Evolutionary conservation across 805 yeast genomes (phyloP).

Genomic region (Priceomyces carsonii): DNA sequence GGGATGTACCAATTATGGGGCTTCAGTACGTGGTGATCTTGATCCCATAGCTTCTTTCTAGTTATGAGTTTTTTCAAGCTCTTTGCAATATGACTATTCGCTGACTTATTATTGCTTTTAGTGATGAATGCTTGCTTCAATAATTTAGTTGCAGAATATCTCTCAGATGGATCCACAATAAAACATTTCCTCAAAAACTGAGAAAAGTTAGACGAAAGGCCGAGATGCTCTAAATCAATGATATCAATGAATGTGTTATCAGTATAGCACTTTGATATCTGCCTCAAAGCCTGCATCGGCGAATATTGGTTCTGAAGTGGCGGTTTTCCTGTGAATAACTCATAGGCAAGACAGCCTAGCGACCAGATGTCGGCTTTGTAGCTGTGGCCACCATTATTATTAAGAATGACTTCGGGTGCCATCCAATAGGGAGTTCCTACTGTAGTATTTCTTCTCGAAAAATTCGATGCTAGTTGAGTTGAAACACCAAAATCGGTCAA

Average conservation of each 20-base stretch:
- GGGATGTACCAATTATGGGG: slow-evolving; percentile 36
- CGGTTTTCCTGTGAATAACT: slow-evolving; percentile 70
- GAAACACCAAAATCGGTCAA: slow-evolving; percentile 49
- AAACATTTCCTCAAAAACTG: slow-evolving; percentile 38
- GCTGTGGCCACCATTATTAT: slow-evolving; percentile 57
- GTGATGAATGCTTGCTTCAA: slow-evolving; percentile 35
- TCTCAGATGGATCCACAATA: slow-evolving; percentile 28
- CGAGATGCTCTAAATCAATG: slow-evolving; percentile 23
- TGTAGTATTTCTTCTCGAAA: slow-evolving; percentile 44
- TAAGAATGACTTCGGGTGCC: slow-evolving; percentile 61
- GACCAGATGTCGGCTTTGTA: slow-evolving; percentile 78
- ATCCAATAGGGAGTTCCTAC: slow-evolving; percentile 66
- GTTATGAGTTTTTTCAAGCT: slow-evolving; percentile 32
- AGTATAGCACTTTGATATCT: slow-evolving; percentile 31
- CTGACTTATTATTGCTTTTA: slow-evolving; percentile 13
- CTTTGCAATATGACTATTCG: slow-evolving; percentile 14
- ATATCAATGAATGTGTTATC: slow-evolving; percentile 31
- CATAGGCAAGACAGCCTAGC: slow-evolving; percentile 75
- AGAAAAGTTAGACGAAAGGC: slow-evolving; percentile 23
- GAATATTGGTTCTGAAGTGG: slow-evolving; percentile 50
- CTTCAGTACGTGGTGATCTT: slow-evolving; percentile 33
- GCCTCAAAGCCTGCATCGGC: slow-evolving; percentile 47
- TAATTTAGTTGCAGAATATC: slow-evolving; percentile 32
- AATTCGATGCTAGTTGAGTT: slow-evolving; percentile 42
- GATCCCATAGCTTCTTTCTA: slow-evolving; percentile 39